phyloP scores from a whole-genome alignment of 129 eudicot genomes.

The Arctium lappa region DNA sequence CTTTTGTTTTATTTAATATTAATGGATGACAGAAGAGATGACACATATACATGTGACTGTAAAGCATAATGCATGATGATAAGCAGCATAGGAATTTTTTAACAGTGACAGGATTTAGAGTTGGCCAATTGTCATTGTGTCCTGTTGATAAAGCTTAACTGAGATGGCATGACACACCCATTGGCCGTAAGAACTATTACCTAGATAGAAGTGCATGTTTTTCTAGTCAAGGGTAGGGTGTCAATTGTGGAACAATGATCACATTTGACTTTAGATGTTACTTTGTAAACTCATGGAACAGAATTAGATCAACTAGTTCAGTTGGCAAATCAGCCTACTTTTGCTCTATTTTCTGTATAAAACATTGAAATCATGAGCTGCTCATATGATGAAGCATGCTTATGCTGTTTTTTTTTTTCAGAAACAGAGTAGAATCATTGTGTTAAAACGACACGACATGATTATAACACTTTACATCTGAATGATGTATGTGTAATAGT shows the following conservation, averaged over 20 bases:
- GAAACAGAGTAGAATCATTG: background rate
- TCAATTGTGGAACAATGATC: background rate
- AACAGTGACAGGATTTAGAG: background rate
- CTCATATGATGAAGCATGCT: background rate
- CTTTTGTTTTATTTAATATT: background rate
- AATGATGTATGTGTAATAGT: background rate
- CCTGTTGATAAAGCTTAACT: background rate
- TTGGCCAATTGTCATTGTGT: background rate
- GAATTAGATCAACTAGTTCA: too few relatives aligned
- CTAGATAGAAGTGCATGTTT: background rate
- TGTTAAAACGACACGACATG: background rate
- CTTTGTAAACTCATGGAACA: background rate
- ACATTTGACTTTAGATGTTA: background rate
- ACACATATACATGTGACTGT: background rate
- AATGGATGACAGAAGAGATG: background rate
- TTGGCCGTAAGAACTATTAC: background rate
- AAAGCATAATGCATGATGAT: background rate
- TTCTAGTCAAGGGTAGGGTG: background rate
- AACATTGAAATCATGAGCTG: background rate
- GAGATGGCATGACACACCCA: background rate
- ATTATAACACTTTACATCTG: background rate
- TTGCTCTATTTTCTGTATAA: background rate
- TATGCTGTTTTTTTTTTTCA: background rate
- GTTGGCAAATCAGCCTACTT: background rate
- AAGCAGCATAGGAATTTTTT: background rate